phyloP scores from a whole-genome alignment of 1,139 yeast genomes.

The Pichia sp. region DNA sequence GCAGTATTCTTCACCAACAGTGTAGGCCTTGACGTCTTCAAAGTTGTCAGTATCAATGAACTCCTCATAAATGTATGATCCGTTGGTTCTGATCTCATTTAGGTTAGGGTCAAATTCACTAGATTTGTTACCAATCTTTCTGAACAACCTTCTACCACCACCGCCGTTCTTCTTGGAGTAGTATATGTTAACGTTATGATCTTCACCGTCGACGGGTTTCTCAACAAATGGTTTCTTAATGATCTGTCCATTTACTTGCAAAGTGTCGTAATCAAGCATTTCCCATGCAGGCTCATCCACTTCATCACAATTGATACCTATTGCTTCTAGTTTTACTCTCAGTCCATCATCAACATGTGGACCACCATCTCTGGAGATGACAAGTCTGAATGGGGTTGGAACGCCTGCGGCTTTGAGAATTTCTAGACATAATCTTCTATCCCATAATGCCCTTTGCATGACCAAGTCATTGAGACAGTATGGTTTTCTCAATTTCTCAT shows the following conservation, averaged over 20 bases:
- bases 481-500: constrained; percentile 86
- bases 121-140: constrained; percentile 95
- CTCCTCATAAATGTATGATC: constrained; percentile 87
- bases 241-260: constrained; percentile 64
- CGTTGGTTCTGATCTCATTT: constrained; percentile 71
- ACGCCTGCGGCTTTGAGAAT: constrained; percentile 79
- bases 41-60: constrained; percentile 98
- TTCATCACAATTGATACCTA: constrained; percentile 49
- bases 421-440: constrained; percentile 78
- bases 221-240: constrained; percentile 92
- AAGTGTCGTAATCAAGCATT: constrained; percentile 84
- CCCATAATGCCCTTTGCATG: constrained; percentile 94
- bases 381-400: constrained; percentile 82
- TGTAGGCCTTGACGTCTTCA: constrained; percentile 97
- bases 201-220: constrained; percentile 98
- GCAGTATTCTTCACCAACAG: constrained; percentile 85
- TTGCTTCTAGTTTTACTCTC: constrained; percentile 44
- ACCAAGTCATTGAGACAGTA: constrained; percentile 81
- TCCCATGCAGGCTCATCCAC: constrained; percentile 72
- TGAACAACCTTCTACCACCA: constrained; percentile 89
- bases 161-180: constrained; percentile 89
- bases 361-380: constrained; percentile 94
- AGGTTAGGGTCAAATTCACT: constrained; percentile 91
- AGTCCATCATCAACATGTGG: constrained; percentile 72
- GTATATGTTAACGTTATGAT: constrained; percentile 92